phyloP scores from a whole-genome alignment of 2,329 filamentous ascomycete genomes.

The Pseudogymnoascus sp. region DNA sequence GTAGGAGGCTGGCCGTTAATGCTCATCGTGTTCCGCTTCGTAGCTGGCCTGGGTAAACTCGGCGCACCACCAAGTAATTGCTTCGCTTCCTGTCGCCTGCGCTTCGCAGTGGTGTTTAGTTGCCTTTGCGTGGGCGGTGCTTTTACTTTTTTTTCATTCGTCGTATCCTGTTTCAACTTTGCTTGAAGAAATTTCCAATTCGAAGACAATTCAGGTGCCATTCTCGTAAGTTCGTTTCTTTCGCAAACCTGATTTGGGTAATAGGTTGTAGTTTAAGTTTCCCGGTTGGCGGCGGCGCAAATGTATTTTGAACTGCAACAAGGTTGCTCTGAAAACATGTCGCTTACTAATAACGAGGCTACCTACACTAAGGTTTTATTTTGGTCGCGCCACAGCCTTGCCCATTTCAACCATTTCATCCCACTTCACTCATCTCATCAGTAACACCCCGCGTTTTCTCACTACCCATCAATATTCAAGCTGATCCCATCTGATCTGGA shows the following conservation, averaged over 20 bases:
- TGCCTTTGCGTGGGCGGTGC: slow-evolving; percentile 24
- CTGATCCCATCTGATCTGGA: slow-evolving; percentile 8
- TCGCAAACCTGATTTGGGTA: background rate
- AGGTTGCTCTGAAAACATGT: background rate
- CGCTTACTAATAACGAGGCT: slow-evolving; percentile 3
- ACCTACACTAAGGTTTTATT: background rate
- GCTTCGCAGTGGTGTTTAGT: slow-evolving; percentile 28
- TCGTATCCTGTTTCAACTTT: slow-evolving; percentile 40
- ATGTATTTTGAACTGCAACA: background rate
- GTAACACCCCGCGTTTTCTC: background rate
- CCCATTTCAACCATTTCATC: background rate
- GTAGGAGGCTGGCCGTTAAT: slow-evolving; percentile 36
- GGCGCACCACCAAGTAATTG: slow-evolving; percentile 10
- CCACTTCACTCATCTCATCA: slow-evolving; percentile 3
- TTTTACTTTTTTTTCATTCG: slow-evolving; percentile 27
- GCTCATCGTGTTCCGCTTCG: slow-evolving; percentile 41
- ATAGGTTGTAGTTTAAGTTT: background rate
- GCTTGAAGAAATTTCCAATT: slow-evolving; percentile 77
- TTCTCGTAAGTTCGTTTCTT: slow-evolving; percentile 14
- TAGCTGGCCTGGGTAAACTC: background rate
- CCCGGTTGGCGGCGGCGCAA: background rate
- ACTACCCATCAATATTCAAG: slow-evolving; percentile 5
- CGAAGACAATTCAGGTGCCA: slow-evolving; percentile 43
- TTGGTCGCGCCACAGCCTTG: slow-evolving; percentile 1
- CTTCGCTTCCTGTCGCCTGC: slow-evolving; percentile 25